Evolutionary conservation across 148 eudicot species (phyloP).

Genomic region (Chenopodium album): DNA sequence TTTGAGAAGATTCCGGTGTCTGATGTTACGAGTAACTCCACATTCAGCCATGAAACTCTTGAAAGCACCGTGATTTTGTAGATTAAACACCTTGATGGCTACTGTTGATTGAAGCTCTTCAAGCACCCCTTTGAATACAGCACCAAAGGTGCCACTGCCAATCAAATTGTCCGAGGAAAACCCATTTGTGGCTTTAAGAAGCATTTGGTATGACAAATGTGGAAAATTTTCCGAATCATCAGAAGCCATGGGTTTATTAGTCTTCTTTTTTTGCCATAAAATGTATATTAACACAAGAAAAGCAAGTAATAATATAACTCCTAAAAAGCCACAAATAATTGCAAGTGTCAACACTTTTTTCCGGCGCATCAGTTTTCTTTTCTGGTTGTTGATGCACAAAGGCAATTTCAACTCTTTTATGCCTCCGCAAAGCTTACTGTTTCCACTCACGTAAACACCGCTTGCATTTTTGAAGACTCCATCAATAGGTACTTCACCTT

Average conservation of each 20-base stretch:
- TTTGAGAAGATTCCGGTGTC: slow-evolving; percentile 29
- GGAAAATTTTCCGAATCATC: neutral
- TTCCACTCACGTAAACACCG: slow-evolving; percentile 30
- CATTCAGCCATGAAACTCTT: slow-evolving; percentile 25
- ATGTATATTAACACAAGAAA: neutral
- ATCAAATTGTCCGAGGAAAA: slow-evolving; percentile 21
- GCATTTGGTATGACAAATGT: slow-evolving; percentile 28
- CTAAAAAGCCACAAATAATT: neutral
- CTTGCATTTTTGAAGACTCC: slow-evolving; percentile 37
- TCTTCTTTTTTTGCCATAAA: neutral
- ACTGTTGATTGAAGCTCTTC: neutral
- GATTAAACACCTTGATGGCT: slow-evolving; percentile 14
- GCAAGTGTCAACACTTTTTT: neutral
- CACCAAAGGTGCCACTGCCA: slow-evolving; percentile 32
- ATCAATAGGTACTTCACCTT: slow-evolving; percentile 37
- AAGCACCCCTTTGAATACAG: slow-evolving; percentile 29
- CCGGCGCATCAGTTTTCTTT: neutral
- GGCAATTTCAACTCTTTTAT: slow-evolving; percentile 28
- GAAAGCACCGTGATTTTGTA: slow-evolving; percentile 6
- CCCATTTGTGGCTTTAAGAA: slow-evolving; percentile 34
- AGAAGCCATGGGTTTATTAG: neutral
- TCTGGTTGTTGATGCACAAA: slow-evolving; percentile 1
- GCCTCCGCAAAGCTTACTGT: slow-evolving; percentile 43
- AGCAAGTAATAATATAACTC: slow-evolving; percentile 7
- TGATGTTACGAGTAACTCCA: slow-evolving; percentile 8